Base-by-base conservation (phyloP, 192 early-diverging fungal species). In the Entrophospora sp. region DNA sequence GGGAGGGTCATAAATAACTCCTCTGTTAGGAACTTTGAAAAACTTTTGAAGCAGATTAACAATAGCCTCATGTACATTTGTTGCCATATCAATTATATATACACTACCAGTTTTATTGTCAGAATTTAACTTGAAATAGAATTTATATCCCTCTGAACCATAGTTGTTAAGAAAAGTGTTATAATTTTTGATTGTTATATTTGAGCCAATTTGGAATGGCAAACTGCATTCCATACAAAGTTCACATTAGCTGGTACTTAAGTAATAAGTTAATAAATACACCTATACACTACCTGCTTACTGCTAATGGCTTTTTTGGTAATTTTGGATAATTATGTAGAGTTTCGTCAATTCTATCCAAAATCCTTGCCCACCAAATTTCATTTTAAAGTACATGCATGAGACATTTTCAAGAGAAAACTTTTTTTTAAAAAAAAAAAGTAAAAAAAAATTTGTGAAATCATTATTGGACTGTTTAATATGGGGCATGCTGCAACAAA, bases 201-300 rank as follows among this genome's bases (percentile, higher is more conserved):
- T 64, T 27, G 44, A 36, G 45, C 45, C 34, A 49, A 64, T 64
- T 10, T 62, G 4, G 5, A 62, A 18, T 32, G 42, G 60, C 38
- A 62, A 62, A 62, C 60, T 62, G 38, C 28, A 38, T 27, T 35
- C 44, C 44, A 63, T 63, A 48, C 61, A 63, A 52, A 52, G n/a
- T n/a, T n/a, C n/a, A n/a, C n/a, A n/a, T 43, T 43, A 43, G 40
- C 13, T 43, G 42, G 42, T 3, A 18, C 42, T 43, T 18, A 43
- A 43, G 42, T 43, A 43, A 43, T 43, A 43, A 43, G 18, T 2
- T 43, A 43, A 43, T 43, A 43, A 12, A 43, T 18, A 1, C 42
- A 43, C 18, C 42, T n/a, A n/a, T n/a, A n/a, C n/a, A n/a, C 36
- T n/a, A 38, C 40, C 37, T 40, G 5, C 38, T 60, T n/a, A 42